phyloP scores from a whole-genome alignment of 2,329 filamentous ascomycete species.

The Xylariaceae sp. region DNA sequence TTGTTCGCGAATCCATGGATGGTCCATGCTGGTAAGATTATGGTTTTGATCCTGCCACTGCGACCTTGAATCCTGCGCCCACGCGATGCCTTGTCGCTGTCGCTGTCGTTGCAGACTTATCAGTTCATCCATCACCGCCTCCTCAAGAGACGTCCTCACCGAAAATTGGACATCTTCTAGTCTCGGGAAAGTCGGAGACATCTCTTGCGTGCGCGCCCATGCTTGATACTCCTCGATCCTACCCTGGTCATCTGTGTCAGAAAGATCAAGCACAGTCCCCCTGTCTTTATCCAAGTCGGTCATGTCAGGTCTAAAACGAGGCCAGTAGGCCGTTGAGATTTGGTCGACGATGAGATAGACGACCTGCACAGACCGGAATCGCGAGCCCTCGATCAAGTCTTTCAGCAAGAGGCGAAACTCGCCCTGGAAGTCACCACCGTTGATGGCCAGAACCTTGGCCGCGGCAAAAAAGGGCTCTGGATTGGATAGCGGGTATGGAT shows the following conservation, averaged over 20 bases:
- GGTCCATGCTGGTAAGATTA: slow-evolving; percentile 8
- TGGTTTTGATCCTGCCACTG: background rate
- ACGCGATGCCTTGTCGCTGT: slow-evolving; percentile 6
- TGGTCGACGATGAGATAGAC: slow-evolving; percentile 28
- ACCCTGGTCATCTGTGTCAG: slow-evolving; percentile 19
- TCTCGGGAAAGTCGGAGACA: slow-evolving; percentile 25
- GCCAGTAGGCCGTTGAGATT: slow-evolving; percentile 27
- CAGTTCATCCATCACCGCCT: slow-evolving; percentile 22
- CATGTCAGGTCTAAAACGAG: slow-evolving; percentile 25
- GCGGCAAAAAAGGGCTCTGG: slow-evolving; percentile 28
- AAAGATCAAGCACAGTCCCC: slow-evolving; percentile 28
- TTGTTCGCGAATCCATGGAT: slow-evolving; percentile 25
- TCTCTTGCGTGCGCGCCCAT: slow-evolving; percentile 28
- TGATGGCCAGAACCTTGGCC: slow-evolving; percentile 24
- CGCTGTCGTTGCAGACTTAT: slow-evolving; percentile 13
- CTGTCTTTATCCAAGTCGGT: slow-evolving; percentile 26
- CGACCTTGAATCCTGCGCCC: no score
- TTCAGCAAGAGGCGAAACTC: slow-evolving; percentile 21
- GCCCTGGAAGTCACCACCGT: slow-evolving; percentile 23
- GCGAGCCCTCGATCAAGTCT: slow-evolving; percentile 21
- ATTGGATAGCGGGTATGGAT: slow-evolving; percentile 28
- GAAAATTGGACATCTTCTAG: slow-evolving; percentile 24
- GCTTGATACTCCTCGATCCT: slow-evolving; percentile 24
- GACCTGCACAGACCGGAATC: slow-evolving; percentile 22
- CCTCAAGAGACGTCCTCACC: slow-evolving; percentile 20